phyloP scores from a whole-genome alignment of 306 rosid species.

The Vigna unguiculata region DNA sequence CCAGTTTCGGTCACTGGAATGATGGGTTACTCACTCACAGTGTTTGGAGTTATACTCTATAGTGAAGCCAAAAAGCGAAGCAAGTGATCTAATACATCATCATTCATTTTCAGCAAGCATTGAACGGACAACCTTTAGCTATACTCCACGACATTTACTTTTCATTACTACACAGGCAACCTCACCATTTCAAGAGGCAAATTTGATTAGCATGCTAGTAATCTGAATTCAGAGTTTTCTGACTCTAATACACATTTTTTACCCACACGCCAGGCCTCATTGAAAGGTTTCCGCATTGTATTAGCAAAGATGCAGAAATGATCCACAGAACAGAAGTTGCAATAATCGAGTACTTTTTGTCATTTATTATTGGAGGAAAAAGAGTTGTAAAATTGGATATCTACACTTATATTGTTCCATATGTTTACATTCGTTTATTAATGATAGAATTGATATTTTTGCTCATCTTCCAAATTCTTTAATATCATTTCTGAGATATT shows the following conservation, averaged over 20 bases:
- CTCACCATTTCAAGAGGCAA: conserved; percentile 51
- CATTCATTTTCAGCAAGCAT: conserved; percentile 42
- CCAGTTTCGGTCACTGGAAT: conserved; percentile 99
- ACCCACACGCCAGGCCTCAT: conserved; percentile 51
- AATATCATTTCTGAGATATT: conserved; percentile 2
- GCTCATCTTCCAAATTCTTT: conserved; percentile 7
- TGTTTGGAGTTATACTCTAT: conserved; percentile 88
- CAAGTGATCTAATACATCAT: conserved; percentile 59
- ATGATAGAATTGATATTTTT: conserved; percentile 57
- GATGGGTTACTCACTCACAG: conserved; percentile 93
- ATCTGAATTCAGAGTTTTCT: conserved; percentile 49
- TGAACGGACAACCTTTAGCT: conserved; percentile 24
- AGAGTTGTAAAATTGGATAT: conserved; percentile 60
- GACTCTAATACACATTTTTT: conserved; percentile 55
- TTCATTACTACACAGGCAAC: conserved; percentile 49
- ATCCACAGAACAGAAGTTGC: conserved; percentile 58
- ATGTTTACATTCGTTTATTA: conserved; percentile 64
- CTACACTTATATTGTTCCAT: conserved; percentile 53
- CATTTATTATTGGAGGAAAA: conserved; percentile 61
- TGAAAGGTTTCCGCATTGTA: conserved; percentile 63
- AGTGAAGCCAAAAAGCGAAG: conserved; percentile 97
- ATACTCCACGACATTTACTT: conserved; percentile 46
- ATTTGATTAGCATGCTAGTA: conserved; percentile 48
- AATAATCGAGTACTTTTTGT: conserved; percentile 58
- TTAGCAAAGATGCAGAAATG: conserved; percentile 59